Evolutionary conservation across 2,329 filamentous ascomycete species (phyloP).

Genomic region (Pestalotiopsis sp.): DNA sequence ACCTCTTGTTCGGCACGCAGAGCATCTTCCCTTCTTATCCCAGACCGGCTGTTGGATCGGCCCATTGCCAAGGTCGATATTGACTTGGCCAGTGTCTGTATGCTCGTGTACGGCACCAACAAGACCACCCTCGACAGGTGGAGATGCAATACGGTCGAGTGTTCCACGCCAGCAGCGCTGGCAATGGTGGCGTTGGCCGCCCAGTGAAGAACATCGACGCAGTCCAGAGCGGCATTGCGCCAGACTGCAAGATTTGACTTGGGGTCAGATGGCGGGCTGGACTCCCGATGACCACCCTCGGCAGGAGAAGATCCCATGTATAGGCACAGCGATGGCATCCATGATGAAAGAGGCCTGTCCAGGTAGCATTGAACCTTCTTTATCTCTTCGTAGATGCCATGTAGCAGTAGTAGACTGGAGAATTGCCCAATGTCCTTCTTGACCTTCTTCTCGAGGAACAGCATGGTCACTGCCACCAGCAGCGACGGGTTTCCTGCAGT

Average conservation of each 20-base stretch:
- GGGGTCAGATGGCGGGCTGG: not conserved
- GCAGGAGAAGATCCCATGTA: not conserved
- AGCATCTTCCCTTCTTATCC: not conserved
- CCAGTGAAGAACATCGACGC: constrained; percentile 9
- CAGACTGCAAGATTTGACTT: not conserved
- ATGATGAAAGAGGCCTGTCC: not conserved
- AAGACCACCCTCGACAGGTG: constrained; percentile 5
- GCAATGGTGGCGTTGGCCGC: constrained; percentile 4
- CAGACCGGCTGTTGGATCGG: not conserved
- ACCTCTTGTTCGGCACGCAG: not conserved
- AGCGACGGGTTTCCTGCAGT: not conserved
- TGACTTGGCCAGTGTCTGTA: constrained; percentile 4
- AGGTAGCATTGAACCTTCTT: not conserved
- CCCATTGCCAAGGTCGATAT: not conserved
- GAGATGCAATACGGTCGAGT: constrained; percentile 1
- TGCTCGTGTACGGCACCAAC: not conserved
- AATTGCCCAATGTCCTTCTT: constrained; percentile 3
- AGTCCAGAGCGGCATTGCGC: constrained; percentile 8
- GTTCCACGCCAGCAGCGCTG: constrained; percentile 1
- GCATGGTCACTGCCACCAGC: not conserved
- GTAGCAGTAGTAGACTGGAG: not conserved
- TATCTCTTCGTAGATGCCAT: constrained; percentile 5
- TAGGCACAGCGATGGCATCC: not conserved
- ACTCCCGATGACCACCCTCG: not conserved
- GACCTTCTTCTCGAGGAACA: constrained; percentile 1